Evolutionary conservation across 192 early-diverging fungal genomes (phyloP), one percentile per base, ranked within the genome.

Genomic region (Gigaspora rosea): DNA sequence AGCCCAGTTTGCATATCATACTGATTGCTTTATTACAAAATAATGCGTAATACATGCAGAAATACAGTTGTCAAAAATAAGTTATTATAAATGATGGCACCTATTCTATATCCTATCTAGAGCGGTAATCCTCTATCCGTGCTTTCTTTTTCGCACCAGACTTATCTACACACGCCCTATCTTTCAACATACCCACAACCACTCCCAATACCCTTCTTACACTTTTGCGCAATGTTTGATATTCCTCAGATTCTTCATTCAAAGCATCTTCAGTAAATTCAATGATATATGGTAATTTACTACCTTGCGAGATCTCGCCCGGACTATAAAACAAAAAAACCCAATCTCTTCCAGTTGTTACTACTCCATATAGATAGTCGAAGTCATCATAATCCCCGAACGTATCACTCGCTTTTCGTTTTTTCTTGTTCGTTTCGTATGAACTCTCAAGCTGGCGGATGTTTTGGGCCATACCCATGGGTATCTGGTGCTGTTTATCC

Each of bases 211-310:
- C 27, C 27, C n/a, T 54, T 54, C 46, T 54, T n/a, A 57, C 4
- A 8, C 12, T 9, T 10, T 54, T 54, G 35, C 69, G 4, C 35
- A 54, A 12, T 12, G 8, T 33, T 62, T 58, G 0, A 58, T 58
- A 62, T 62, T 62, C 61, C 13, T 33, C 49, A 8, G 48, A 41
- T 33, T 27, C 27, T 41, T 71, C 20, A 50, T 52, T n/a, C 11
- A 69, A n/a, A 18, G 47, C 46, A 69, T 69, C 66, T 69, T 69
- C 66, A 27, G 46, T 18, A 47, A 69, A 33, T 69, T n/a, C 6
- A n/a, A 69, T 69, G 66, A 1, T 69, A 69, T 22, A 32, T 33
- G 49, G 46, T 69, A 58, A 58, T 58, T 58, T 58, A 58, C 66
- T 32, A 12, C 5, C 66, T 69, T 48, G 66, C 47, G 20, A 69